Evolutionary conservation across 176 grass and related monocot genomes (phyloP).

Genomic region (Zea luxurians): DNA sequence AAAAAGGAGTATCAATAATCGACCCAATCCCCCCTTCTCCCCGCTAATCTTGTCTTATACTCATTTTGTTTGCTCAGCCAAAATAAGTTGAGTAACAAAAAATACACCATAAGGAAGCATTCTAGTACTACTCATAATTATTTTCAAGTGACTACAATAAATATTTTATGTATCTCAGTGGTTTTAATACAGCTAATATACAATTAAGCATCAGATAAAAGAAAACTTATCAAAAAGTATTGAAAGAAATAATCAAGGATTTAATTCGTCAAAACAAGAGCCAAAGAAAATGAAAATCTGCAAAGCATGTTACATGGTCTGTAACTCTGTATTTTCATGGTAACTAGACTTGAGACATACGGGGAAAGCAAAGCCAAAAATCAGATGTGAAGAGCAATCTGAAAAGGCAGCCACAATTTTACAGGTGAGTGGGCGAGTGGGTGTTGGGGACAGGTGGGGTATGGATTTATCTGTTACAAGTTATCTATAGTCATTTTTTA

Average conservation of each 20-base stretch:
- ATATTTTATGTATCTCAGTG: neutral
- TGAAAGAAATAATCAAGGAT: neutral
- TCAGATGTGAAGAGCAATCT: neutral
- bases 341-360: neutral
- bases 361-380: conserved; percentile 8
- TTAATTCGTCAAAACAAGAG: neutral
- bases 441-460: neutral
- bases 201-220: neutral
- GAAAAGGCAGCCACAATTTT: neutral
- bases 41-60: neutral
- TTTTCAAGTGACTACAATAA: neutral
- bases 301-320: neutral
- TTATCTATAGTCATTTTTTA: neutral
- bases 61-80: neutral
- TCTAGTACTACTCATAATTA: neutral
- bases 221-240: neutral
- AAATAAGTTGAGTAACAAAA: neutral
- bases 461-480: neutral
- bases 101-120: neutral
- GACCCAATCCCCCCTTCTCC: neutral
- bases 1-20: neutral
- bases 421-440: neutral
- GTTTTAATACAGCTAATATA: neutral
- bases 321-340: neutral
- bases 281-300: neutral